Base-by-base conservation (phyloP, 75 land plant species). In the Gnetum montanum region DNA sequence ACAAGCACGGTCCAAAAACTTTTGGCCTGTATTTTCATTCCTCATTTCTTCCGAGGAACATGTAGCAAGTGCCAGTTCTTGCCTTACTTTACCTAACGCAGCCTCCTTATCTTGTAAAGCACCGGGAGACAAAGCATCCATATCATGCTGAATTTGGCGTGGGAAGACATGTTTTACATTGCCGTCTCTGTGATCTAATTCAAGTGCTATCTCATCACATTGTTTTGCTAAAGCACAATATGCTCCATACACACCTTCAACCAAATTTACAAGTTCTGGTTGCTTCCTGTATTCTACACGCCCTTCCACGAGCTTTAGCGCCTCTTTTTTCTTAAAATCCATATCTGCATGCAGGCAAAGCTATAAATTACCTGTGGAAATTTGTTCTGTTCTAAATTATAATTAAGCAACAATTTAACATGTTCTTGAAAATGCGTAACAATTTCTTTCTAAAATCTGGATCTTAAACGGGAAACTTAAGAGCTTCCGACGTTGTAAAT, bases 91-190 rank as follows among this genome's bases (percentile, higher is more conserved):
- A 19, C 35, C 24, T 25, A 19, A 25, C 24, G n/a, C 22, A 1
- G 10, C 36, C 34, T 34, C 22, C 5, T 34, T 53, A 28, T 20
- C 11, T 31, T 31, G 4, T 2, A 6, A 33, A 33, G 8, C 55
- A 15, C 8, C 68, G 25, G 57, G 70, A 8, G 68, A 64, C 26
- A 65, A 75, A 56, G 70, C 75, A 47, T 55, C 10, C 36, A 60
- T 22, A 23, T 8, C 47, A 20, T 63, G 28, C 1, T 67, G 73
- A 3, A 50, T 68, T 66, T 77, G 84, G 40, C 61, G 70, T 15
- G 82, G 76, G 41, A 75, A 79, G 19, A 64, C 83, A 36, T 66
- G 65, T 15, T 58, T 68, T 62, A 77, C 72, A 7, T 64, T 77
- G 19, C 55, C 46, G 16, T 79, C 66, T 16, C 65, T 74, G 31